phyloP scores from a whole-genome alignment of 352 stramenopile genomes.

The Phytophthora cajani region DNA sequence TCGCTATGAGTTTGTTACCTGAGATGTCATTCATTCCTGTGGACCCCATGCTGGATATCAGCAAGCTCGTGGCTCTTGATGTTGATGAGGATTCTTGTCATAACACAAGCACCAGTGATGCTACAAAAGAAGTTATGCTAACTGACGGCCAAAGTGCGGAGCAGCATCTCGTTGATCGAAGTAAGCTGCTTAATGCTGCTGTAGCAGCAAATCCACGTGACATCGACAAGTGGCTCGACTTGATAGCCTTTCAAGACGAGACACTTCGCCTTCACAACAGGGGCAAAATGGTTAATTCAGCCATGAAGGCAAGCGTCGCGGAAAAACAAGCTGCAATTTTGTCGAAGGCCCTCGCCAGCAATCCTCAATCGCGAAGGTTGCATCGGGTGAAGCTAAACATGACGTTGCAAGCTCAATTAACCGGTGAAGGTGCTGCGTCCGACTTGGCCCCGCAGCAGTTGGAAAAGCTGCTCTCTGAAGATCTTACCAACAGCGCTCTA shows the following conservation, averaged over 20 bases:
- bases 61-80: slow-evolving; percentile 1
- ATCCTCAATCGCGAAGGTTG: slow-evolving; percentile 56
- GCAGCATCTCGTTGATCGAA: slow-evolving; percentile 61
- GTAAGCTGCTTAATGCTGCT: slow-evolving; percentile 55
- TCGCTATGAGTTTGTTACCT: background rate
- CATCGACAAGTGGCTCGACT: slow-evolving; percentile 66
- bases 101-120: slow-evolving; percentile 6
- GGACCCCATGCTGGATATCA: slow-evolving; percentile 49
- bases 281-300: slow-evolving; percentile 27
- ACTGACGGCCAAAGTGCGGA: slow-evolving; percentile 75
- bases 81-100: background rate
- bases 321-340: slow-evolving; percentile 79
- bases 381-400: slow-evolving; percentile 64
- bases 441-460: slow-evolving; percentile 45
- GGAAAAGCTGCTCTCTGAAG: slow-evolving; percentile 57
- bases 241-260: slow-evolving; percentile 82
- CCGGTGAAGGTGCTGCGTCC: slow-evolving; percentile 28
- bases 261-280: slow-evolving; percentile 46
- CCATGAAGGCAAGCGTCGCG: slow-evolving; percentile 39
- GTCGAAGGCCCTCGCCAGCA: slow-evolving; percentile 53
- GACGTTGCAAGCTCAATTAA: slow-evolving; percentile 24
- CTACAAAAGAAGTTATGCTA: slow-evolving; percentile 43
- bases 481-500: slow-evolving; percentile 54
- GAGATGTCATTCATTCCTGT: slow-evolving; percentile 73
- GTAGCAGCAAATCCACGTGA: slow-evolving; percentile 49